Conservation (phyloP, 352 stramenopile species). For the Phytophthora pinifolia region DNA sequence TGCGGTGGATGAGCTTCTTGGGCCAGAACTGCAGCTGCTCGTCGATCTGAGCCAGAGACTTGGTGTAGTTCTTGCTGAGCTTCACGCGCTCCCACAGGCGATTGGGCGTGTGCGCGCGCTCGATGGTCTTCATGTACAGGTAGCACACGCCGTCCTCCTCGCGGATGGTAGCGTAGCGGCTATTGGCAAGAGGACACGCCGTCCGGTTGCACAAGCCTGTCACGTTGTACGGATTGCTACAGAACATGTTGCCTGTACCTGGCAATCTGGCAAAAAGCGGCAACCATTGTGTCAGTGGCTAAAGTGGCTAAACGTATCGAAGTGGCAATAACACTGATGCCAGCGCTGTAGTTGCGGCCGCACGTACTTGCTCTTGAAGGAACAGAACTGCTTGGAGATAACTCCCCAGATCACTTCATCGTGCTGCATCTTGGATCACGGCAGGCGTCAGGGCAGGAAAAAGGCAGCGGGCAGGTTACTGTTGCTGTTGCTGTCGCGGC, state of each 20-base stretch:
- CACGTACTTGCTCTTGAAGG: slow-evolving; percentile 96
- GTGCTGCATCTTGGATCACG: slow-evolving; percentile 82
- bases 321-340: not conserved
- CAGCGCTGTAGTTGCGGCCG: not conserved
- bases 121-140: slow-evolving; percentile 99
- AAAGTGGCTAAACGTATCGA: too few relatives aligned
- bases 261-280: slow-evolving; percentile 34
- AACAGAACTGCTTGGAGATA: slow-evolving; percentile 99
- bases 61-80: slow-evolving; percentile 97
- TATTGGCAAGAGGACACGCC: slow-evolving; percentile 97
- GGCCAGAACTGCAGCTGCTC: slow-evolving; percentile 98
- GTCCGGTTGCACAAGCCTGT: slow-evolving; percentile 97
- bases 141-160: slow-evolving; percentile 96
- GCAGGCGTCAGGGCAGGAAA: not conserved
- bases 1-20: slow-evolving; percentile 97
- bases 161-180: slow-evolving; percentile 97
- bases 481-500: slow-evolving; percentile 7
- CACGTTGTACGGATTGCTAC: slow-evolving; percentile 98
- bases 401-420: slow-evolving; percentile 99
- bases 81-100: slow-evolving; percentile 99
- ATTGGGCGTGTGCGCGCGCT: slow-evolving; percentile 98
- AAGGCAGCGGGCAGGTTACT: not conserved
- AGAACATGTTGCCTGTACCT: slow-evolving; percentile 94
- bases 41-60: slow-evolving; percentile 94
- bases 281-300: too few relatives aligned